These are phyloP conservation scores for Lodderomyces orthopsilosis DNA, from an alignment of 1,139 yeast genomes.

Conservation along the genomic window DNA sequence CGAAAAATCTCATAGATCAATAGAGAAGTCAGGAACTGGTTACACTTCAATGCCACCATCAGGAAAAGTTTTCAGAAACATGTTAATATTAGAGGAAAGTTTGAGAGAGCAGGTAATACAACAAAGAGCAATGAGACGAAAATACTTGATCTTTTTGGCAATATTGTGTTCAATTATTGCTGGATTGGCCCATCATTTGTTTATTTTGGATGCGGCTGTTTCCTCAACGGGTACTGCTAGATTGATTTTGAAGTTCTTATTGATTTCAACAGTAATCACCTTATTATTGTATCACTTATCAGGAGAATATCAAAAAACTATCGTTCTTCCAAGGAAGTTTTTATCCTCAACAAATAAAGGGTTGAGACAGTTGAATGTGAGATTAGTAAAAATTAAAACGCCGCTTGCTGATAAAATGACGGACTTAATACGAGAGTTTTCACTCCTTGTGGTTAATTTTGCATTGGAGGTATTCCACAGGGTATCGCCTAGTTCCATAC, in stretches of 20 bases:
- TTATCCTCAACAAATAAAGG: conserved; percentile 83
- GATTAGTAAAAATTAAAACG: conserved; percentile 67
- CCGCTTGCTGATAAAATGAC: conserved; percentile 53
- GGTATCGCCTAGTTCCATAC: conserved; percentile 33
- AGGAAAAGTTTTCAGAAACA: conserved; percentile 73
- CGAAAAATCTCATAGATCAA: conserved; percentile 31
- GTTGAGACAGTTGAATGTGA: conserved; percentile 72
- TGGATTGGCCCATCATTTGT: conserved; percentile 41
- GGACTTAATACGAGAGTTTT: conserved; percentile 42
- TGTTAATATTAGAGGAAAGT: conserved; percentile 81
- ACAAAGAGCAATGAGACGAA: conserved; percentile 66
- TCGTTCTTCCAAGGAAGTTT: conserved; percentile 77
- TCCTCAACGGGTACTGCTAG: conserved; percentile 33
- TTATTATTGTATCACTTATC: conserved; percentile 76
- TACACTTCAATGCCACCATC: conserved; percentile 54
- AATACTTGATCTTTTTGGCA: conserved; percentile 70
- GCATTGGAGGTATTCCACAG: conserved; percentile 30
- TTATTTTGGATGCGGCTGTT: conserved; percentile 22
- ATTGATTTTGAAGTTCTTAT: conserved; percentile 56
- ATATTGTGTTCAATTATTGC: conserved; percentile 45
- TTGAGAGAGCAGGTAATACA: conserved; percentile 76
- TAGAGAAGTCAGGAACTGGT: conserved; percentile 32
- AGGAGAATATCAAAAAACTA: conserved; percentile 85
- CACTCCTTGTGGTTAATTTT: conserved; percentile 31
- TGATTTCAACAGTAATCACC: conserved; percentile 68